Evolutionary conservation across 2,329 filamentous ascomycete species (phyloP), one percentile per base, ranked within the genome.

Genomic region (Paecilomyces niveus): DNA sequence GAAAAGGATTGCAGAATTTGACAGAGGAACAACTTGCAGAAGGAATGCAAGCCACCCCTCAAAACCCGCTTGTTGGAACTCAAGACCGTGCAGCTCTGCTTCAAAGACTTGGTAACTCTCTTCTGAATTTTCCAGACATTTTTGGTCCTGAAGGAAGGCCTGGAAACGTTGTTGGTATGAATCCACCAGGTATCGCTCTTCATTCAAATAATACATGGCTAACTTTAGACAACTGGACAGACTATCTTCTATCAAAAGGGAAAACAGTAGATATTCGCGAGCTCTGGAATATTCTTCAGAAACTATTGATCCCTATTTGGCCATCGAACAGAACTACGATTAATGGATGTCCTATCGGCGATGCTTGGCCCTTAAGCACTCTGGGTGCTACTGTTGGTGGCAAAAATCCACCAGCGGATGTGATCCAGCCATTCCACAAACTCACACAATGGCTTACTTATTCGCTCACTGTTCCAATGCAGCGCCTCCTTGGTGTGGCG

Each of bases 401-500:
- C 54, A 35, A 57, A 22, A 61, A 13, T 54, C 49, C 15, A 10
- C 35, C 52, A 24, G 54, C 64, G n/a, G 59, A 57, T 10, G 61
- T 62, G 21, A 82, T 83, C 11, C 77, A 81, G 4, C 81, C 81
- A 0, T 83, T 83, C 66, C 83, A 85, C 67, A 85, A 85, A 62
- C 78, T 59, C 15, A 59, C 58, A 2, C 58, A 59, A 15, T 90
- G 87, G 88, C 80, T 90, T 5, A 83, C 83, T 1, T 90, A 90
- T 71, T 89, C 87, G 0, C 76, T 90, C 7, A 89, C 88, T 75
- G 86, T 89, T 3, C 83, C 83, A 0, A 85, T 86, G 64, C 76
- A 80, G 54, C 77, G 78, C 1, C 70, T 85, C 0, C 72, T 86
- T 9, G 76, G 76, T 1, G 76, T 80, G 13, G 72, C 78, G 11